Conservation (phyloP, 148 eudicot genomes). For the Camellia granthamiana region DNA sequence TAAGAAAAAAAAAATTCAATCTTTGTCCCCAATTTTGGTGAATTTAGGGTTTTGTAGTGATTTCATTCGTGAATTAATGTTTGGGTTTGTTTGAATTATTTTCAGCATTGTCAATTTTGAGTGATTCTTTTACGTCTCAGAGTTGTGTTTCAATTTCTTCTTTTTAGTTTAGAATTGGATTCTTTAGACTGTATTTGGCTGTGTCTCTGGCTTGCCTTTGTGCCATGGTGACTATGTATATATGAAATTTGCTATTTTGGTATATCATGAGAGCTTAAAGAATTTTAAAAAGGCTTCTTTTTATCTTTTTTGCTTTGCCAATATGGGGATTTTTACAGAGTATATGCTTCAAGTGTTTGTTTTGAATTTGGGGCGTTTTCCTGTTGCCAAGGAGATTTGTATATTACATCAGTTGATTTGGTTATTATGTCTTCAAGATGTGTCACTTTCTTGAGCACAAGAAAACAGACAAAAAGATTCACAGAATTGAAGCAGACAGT, state of each 20-base stretch:
- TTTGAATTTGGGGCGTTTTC: neutral
- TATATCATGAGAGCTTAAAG: neutral
- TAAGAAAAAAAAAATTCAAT: neutral
- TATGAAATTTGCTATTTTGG: neutral
- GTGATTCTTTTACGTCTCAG: neutral
- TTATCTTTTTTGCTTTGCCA: neutral
- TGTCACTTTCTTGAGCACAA: neutral
- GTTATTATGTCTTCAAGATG: neutral
- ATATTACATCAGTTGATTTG: neutral
- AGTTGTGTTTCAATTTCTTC: neutral
- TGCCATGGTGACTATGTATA: neutral
- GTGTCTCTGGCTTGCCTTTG: neutral
- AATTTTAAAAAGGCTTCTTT: neutral
- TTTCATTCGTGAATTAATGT: neutral
- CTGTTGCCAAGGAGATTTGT: neutral
- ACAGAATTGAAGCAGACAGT: neutral
- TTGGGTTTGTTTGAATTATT: neutral
- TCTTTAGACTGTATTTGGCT: neutral
- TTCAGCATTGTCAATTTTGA: neutral
- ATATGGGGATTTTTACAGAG: neutral
- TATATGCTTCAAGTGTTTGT: neutral
- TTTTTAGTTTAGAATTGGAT: neutral
- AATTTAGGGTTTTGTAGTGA: constrained; percentile 7
- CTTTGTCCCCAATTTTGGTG: neutral
- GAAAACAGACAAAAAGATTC: neutral